Base-by-base conservation (phyloP, 306 rosid genomes). In the Parietaria judaica region DNA sequence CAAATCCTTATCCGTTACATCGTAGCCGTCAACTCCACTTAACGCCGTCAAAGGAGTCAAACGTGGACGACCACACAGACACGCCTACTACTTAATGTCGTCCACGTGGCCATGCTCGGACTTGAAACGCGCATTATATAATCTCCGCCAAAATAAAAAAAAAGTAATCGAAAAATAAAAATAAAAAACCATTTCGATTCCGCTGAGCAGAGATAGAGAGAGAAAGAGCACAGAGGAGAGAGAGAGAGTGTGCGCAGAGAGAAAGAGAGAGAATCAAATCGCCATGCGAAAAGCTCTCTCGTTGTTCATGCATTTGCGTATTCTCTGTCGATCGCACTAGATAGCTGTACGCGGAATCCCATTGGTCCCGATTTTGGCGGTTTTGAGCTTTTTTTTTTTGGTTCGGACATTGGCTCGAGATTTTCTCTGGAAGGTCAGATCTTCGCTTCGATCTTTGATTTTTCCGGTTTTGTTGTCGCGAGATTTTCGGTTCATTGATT, bases 351-450 rank as follows among this genome's bases (percentile, higher is more conserved):
- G 14, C 53, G 15, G 4, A 4, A 49, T 60, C 71, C 65, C 55
- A 72, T 73, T 61, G 72, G 82, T 56, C 66, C 72, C 74, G 44
- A 81, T 74, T 77, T 86, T 84, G 86, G 86, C 95, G 89, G 92
- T 83, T 82, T 84, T 72, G 66, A 43, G 72, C 60, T 53, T 80
- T 51, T 67, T 76, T 69, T 82, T 76, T 69, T 81, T 51, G 86
- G 80, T 85, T 76, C 84, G 77, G 71, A 73, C 85, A 78, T 80
- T 75, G 76, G 78, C 77, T 55, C 69, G 45, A 67, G 54, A 66
- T 60, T 75, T 34, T 58, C 80, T 66, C 71, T 31, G 45, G 8
- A 1, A 72, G 94, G 81, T 84, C 74, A 69, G 81, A 82, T 76
- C 73, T 77, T 36, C 68, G 16, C 31, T 15, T 17, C 8, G 23